phyloP scores from a whole-genome alignment of 768 basidiomycete genomes.

The Termitomyces sp. region DNA sequence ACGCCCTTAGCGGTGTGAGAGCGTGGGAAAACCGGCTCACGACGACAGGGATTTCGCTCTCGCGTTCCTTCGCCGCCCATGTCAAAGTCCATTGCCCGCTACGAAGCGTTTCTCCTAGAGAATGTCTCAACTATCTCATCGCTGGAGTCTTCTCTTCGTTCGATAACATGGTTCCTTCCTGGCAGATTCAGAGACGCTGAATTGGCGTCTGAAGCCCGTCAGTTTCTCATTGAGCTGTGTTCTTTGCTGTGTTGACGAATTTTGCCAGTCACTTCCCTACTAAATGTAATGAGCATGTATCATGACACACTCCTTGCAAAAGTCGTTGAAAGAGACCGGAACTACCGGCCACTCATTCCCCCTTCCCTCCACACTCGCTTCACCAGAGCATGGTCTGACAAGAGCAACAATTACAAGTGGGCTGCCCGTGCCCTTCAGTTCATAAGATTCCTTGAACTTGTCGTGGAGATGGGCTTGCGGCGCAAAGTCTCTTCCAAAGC shows the following conservation, averaged over 20 bases:
- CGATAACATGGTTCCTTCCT: constrained; percentile 92
- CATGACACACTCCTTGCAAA: constrained; percentile 87
- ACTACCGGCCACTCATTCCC: constrained; percentile 71
- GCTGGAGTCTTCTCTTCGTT: constrained; percentile 85
- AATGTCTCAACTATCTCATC: constrained; percentile 83
- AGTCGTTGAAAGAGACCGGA: constrained; percentile 57
- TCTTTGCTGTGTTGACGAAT: constrained; percentile 11
- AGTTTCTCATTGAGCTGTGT: constrained; percentile 31
- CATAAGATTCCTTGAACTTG: constrained; percentile 74
- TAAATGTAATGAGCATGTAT: constrained; percentile 88
- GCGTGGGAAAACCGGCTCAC: constrained; percentile 11
- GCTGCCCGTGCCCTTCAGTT: constrained; percentile 70
- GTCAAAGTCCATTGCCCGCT: constrained; percentile 61
- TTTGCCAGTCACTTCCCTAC: constrained; percentile 71
- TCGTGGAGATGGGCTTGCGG: constrained; percentile 84
- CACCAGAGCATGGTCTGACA: constrained; percentile 81
- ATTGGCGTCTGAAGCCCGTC: constrained; percentile 88
- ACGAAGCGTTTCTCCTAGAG: constrained; percentile 77
- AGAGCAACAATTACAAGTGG: constrained; percentile 69
- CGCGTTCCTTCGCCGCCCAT: constrained; percentile 28
- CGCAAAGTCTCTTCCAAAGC: constrained; percentile 59
- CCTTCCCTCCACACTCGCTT: constrained; percentile 80
- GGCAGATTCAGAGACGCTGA: constrained; percentile 98
- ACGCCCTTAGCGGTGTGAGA: not conserved
- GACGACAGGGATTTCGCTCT: constrained; percentile 2